Base-by-base conservation (phyloP, 202 grass and related monocot species). In the Sporobolus alterniflorus region DNA sequence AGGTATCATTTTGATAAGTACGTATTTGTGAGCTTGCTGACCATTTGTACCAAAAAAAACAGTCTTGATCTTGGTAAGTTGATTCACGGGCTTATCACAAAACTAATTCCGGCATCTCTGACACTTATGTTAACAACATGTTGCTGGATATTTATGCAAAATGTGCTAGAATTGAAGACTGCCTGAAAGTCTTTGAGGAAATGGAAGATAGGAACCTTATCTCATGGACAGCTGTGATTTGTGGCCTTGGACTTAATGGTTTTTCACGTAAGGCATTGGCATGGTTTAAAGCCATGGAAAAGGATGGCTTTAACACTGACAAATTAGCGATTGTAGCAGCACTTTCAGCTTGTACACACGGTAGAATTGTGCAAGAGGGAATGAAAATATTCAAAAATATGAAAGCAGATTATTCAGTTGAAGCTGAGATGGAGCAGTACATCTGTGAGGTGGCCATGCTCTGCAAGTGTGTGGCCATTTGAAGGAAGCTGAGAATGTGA, bases 111-210 rank as follows among this genome's bases (percentile, higher is more conserved):
- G 67, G 81, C 16, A 72, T 61, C 83, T 82, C 76, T 12, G 88
- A 98, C 64, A 90, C 86, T 75, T 88, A 73, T 54, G 84, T 88
- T 62, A 33, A 31, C 80, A 94, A 98, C 86, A 44, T 91, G 82
- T 77, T 95, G 80, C 64, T 98, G 46, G 88, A 98, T 85, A 91
- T 98, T 86, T 92, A 98, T 73, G 92, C 86, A 40, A 95, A 98
- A 84, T 98, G 90, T 74, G 95, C 92, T 66, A 91, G 88, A 74
- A 81, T 98, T 51, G 85, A 94, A 59, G 82, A 87, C 20, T 90
- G 92, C 79, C 54, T 91, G 47, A 89, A 77, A 79, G 63, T 85
- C 24, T 93, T 94, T 39, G 75, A 88, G 28, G 81, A 94, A 89
- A 94, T 98, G 90, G 74, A 73, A 39, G 49, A 82, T 26, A 87